A percentile compares a stretch with the other conserved stretches of the same genome.
phyloP scores from a whole-genome alignment of 73 alveolate genomes.

The Paramecium biaurelia region DNA sequence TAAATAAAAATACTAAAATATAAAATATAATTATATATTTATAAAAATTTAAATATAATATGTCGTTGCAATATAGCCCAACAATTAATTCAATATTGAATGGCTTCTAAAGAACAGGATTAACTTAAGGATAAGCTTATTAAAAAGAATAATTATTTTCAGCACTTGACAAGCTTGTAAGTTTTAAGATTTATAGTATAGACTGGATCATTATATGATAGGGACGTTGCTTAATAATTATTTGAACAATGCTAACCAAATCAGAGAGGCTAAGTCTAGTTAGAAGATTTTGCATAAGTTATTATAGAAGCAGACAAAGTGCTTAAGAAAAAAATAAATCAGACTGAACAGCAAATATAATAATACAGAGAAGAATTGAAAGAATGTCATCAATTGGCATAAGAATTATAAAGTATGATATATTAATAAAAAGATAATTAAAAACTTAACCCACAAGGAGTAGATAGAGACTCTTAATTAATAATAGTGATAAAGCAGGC shows the following conservation, averaged over 20 bases:
- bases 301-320: conserved; percentile 51
- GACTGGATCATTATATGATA: conserved; percentile 9
- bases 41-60: background rate
- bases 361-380: background rate
- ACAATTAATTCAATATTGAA: background rate
- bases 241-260: conserved; percentile 36
- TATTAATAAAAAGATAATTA: background rate
- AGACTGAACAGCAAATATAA: background rate
- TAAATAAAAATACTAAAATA: background rate
- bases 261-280: conserved; percentile 16
- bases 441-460: background rate
- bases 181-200: background rate
- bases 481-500: background rate
- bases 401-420: background rate
- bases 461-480: conserved; percentile 43
- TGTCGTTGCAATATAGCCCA: conserved; percentile 45
- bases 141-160: background rate
- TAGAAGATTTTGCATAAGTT: conserved; percentile 28
- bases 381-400: background rate
- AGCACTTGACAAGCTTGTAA: conserved; percentile 41
- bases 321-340: background rate
- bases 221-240: conserved; percentile 27
- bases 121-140: background rate
- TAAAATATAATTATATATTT: background rate
- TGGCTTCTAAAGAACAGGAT: conserved; percentile 4